Conservation (phyloP, 2,329 filamentous ascomycete genomes). For the Pseudocercospora ulei region DNA sequence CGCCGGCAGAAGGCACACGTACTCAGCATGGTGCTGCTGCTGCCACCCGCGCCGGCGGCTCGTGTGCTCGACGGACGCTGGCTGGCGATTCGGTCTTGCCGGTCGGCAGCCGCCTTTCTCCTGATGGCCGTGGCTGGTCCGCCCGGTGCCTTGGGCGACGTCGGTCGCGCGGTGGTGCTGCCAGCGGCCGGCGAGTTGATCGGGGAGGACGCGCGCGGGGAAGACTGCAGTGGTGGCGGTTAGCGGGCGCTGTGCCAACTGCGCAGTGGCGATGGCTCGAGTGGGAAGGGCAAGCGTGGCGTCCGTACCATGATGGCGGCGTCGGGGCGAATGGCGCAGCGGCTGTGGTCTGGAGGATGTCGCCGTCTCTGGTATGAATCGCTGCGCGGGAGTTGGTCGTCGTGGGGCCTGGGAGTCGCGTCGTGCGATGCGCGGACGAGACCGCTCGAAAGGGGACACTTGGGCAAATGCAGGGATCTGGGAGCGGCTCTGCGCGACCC, state of each 20-base stretch:
- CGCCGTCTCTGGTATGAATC: too few species aligned
- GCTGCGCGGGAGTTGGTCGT: too few species aligned
- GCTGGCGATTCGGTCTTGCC: conserved; percentile 96
- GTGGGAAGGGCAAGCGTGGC: background rate
- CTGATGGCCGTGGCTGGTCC: conserved; percentile 92
- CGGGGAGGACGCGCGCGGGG: conserved; percentile 32
- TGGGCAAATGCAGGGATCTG: too few species aligned
- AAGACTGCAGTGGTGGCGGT: conserved; percentile 25
- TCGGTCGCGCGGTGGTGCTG: conserved; percentile 63
- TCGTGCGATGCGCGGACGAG: too few species aligned
- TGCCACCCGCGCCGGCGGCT: conserved; percentile 86
- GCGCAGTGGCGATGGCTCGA: background rate
- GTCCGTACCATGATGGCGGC: conserved; percentile 3
- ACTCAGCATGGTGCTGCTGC: conserved; percentile 97
- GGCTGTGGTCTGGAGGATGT: too few species aligned
- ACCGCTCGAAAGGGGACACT: too few species aligned
- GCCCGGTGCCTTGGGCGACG: conserved; percentile 80
- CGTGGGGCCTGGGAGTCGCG: too few species aligned
- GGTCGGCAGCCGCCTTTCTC: conserved; percentile 87
- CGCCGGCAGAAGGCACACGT: too few species aligned
- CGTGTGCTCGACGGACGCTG: conserved; percentile 83
- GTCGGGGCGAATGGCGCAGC: background rate
- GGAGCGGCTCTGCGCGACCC: too few species aligned
- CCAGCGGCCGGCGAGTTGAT: conserved; percentile 52
- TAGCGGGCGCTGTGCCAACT: background rate